Percentiles rank a stretch among this genome's conserved stretches.
Conservation (phyloP, 2,329 filamentous ascomycete species). For the Tolypocladium ovalisporum region DNA sequence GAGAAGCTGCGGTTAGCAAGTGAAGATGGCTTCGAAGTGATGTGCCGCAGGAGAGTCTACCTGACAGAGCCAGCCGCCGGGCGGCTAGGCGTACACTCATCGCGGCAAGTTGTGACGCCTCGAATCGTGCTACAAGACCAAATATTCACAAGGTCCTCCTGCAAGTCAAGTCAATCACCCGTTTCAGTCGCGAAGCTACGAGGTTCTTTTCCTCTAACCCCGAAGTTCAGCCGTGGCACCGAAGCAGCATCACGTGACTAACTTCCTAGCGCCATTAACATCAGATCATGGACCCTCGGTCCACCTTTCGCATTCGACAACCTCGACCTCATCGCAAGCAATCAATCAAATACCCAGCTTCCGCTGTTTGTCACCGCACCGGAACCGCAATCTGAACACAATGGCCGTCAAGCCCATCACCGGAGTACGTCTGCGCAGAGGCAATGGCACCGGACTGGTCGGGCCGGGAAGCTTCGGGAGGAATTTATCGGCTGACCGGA, state of each 20-base stretch:
- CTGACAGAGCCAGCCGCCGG: slow-evolving; percentile 47
- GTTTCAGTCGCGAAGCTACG: neutral
- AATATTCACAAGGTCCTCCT: neutral
- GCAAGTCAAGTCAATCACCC: neutral
- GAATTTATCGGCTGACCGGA: slow-evolving; percentile 21
- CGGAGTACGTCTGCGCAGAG: slow-evolving; percentile 37
- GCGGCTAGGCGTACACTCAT: slow-evolving; percentile 60
- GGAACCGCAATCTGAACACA: slow-evolving; percentile 18
- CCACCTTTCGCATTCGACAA: neutral
- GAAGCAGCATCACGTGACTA: slow-evolving; percentile 8
- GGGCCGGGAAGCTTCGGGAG: neutral
- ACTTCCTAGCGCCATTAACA: slow-evolving; percentile 22
- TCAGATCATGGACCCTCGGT: slow-evolving; percentile 17
- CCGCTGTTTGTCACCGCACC: slow-evolving; percentile 8
- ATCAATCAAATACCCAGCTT: slow-evolving; percentile 10
- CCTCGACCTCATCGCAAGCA: slow-evolving; percentile 12
- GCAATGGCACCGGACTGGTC: slow-evolving; percentile 15
- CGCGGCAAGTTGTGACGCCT: slow-evolving; percentile 7
- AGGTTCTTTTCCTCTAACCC: slow-evolving; percentile 13
- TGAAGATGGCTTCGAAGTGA: neutral
- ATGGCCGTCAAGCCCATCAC: slow-evolving; percentile 49
- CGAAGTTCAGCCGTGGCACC: slow-evolving; percentile 13
- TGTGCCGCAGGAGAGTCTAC: slow-evolving; percentile 27
- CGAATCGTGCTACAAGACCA: neutral
- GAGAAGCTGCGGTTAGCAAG: slow-evolving; percentile 2